Evolutionary conservation across 2,329 filamentous ascomycete species (phyloP), one percentile per base, ranked within the genome.

Genomic region (Leptographium radiaticola): DNA sequence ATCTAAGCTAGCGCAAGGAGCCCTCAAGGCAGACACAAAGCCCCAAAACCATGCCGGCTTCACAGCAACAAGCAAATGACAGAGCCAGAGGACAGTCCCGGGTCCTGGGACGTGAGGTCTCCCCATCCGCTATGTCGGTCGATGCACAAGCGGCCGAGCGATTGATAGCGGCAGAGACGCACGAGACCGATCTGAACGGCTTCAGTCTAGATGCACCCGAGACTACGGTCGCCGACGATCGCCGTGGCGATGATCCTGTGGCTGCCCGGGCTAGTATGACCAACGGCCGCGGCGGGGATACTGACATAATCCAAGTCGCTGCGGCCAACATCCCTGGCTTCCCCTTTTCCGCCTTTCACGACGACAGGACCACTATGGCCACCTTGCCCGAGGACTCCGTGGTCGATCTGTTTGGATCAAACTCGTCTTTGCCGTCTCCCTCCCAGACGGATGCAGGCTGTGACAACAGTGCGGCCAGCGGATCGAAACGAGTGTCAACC

Each of bases 291-390:
- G n/a, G 12, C n/a, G 34, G 59, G 63, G 34, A 65, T 18, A 10
- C 66, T 56, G 61, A 60, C 58, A 61, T 73, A 61, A 71, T 76
- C 60, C 72, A 76, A 58, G 52, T 39, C 30, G 53, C 33, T 15
- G 18, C 68, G 38, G 65, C 72, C 16, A 72, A 75, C 50, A 81
- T 80, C 61, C 68, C 69, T 57, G 73, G 77, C 57, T 80, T 79
- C 60, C 66, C 72, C 25, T 80, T 79, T 59, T 62, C 74, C 4
- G 10, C 54, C 2, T 80, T 75, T 60, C 67, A 71, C 59, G 66
- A 66, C 36, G 12, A 12, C 57, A 68, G 30, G 72, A 72, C 11
- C 51, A 57, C 53, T 69, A 70, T 56, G 63, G 63, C 48, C 25
- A 25, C 30, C 31, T 65, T 75, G 44, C 63, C 68, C 18, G 66